Evolutionary conservation across 345 rosid genomes (phyloP).

Genomic region (Acer yangbiense): DNA sequence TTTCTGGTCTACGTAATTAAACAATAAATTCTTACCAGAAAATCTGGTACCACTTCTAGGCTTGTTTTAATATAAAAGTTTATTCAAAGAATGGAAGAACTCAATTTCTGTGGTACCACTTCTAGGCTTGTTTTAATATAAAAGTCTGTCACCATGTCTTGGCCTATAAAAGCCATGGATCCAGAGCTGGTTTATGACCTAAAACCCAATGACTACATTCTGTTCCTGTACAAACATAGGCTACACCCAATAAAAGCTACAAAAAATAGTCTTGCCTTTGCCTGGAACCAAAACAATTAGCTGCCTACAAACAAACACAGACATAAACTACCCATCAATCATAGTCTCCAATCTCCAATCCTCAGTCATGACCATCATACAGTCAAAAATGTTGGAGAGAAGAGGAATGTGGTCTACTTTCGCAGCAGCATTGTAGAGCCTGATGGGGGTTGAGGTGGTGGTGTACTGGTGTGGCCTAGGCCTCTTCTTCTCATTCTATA

Average conservation of each 20-base stretch:
- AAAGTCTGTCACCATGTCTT: not conserved
- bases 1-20: not conserved
- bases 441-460: constrained; percentile 52
- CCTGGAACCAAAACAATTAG: constrained; percentile 17
- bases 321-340: constrained; percentile 69
- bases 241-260: constrained; percentile 38
- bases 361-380: constrained; percentile 47
- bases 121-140: no score
- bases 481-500: constrained; percentile 40
- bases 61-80: not conserved
- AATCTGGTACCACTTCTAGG: not conserved
- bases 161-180: constrained; percentile 57
- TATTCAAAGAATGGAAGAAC: no score
- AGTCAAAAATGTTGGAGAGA: constrained; percentile 47
- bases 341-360: constrained; percentile 45
- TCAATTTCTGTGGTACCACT: not conserved
- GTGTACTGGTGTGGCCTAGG: constrained; percentile 50
- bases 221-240: constrained; percentile 65
- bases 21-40: not conserved
- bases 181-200: constrained; percentile 70
- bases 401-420: constrained; percentile 41
- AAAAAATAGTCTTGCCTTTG: constrained; percentile 24
- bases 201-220: constrained; percentile 50
- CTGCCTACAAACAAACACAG: no score
- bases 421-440: constrained; percentile 37